Evolutionary conservation across 2,329 filamentous ascomycete species (phyloP).

Genomic region (Chrysoporthe austroafricana): DNA sequence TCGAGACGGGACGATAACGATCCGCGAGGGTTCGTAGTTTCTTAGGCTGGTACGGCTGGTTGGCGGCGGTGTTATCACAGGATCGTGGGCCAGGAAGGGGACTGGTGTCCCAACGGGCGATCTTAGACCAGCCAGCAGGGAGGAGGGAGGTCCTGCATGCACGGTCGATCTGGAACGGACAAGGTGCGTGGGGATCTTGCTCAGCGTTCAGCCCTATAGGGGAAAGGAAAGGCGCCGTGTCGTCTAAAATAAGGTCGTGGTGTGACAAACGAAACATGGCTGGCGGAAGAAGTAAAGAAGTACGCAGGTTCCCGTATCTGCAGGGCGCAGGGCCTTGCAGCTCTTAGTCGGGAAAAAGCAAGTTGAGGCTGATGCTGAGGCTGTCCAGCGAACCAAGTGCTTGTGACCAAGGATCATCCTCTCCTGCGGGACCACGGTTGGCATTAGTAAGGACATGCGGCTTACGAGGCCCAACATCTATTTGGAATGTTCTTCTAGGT

Average conservation of each 20-base stretch:
- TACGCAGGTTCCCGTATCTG: constrained; percentile 17
- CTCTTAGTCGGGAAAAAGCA: background rate
- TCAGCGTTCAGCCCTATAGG: constrained; percentile 22
- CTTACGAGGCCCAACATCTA: background rate
- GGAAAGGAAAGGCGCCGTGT: background rate
- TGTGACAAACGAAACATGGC: background rate
- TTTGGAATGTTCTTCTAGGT: background rate
- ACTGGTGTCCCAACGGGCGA: too few relatives aligned
- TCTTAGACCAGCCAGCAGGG: background rate
- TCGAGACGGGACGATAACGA: too few relatives aligned
- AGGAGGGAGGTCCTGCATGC: background rate
- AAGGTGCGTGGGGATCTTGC: constrained; percentile 11
- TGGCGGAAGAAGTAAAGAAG: background rate
- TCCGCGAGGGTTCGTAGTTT: too few relatives aligned
- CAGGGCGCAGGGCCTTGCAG: constrained; percentile 6
- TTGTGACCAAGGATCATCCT: background rate
- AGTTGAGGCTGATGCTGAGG: background rate
- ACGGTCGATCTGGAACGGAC: background rate
- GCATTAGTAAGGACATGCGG: background rate
- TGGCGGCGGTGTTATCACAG: too few relatives aligned
- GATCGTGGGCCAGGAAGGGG: too few relatives aligned
- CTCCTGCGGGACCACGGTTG: background rate
- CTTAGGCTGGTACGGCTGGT: too few relatives aligned
- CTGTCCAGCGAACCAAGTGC: background rate
- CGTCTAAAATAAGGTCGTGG: background rate